Percentiles rank a stretch among this genome's conserved stretches.
These are phyloP conservation scores for Plenodomus lindquistii DNA, from an alignment of 2,329 filamentous ascomycete genomes.

Conservation along the genomic window DNA sequence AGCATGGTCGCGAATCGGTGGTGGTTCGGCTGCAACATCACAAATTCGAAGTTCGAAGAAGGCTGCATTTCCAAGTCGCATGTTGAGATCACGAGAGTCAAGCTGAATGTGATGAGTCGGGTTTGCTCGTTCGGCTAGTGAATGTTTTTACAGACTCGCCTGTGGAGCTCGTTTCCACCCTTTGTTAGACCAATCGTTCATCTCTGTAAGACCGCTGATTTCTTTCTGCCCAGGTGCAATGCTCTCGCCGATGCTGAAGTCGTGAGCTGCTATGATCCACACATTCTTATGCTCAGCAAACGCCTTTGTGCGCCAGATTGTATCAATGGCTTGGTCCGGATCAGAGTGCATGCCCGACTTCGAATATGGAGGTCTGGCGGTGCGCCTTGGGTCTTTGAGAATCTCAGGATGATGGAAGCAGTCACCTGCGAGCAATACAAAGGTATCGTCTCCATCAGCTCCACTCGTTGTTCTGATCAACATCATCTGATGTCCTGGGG, in stretches of 20 bases:
- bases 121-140: no score
- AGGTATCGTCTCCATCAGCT: constrained; percentile 17
- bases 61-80: no score
- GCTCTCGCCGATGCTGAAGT: constrained; percentile 30
- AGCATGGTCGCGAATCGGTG: no score
- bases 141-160: constrained; percentile 1
- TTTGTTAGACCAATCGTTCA: constrained; percentile 30
- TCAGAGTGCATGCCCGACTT: constrained; percentile 35
- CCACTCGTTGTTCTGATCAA: constrained; percentile 25
- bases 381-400: constrained; percentile 30
- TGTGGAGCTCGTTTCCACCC: constrained; percentile 29
- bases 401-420: constrained; percentile 36
- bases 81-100: not conserved
- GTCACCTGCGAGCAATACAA: constrained; percentile 38
- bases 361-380: constrained; percentile 33
- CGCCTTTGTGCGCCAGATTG: constrained; percentile 26
- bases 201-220: constrained; percentile 26
- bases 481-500: constrained; percentile 56
- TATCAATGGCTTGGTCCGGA: constrained; percentile 31
- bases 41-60: no score
- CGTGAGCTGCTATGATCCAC: constrained; percentile 39
- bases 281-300: constrained; percentile 28
- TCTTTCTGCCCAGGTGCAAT: constrained; percentile 24
- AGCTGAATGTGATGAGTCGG: no score
- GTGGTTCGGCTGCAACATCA: no score